Conservation (phyloP, 2,329 filamentous ascomycete species). For the Chrysoporthe puriensis region DNA sequence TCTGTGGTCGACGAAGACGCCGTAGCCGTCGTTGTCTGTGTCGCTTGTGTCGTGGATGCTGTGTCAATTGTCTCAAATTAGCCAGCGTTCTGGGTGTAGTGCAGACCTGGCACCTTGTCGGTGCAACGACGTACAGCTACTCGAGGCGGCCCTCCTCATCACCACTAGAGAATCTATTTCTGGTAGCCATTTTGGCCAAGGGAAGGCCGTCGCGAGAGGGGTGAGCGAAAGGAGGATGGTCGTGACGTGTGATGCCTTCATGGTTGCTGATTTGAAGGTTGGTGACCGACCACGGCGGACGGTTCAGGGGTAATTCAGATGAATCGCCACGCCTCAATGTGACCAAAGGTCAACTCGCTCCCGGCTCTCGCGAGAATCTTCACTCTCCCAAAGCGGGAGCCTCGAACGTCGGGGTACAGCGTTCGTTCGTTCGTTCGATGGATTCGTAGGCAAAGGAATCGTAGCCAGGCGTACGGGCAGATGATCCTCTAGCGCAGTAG, state of each 20-base stretch:
- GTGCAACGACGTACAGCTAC: slow-evolving; percentile 23
- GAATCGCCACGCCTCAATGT: background rate
- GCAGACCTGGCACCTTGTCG: slow-evolving; percentile 21
- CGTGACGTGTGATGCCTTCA: slow-evolving; percentile 56
- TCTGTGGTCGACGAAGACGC: slow-evolving; percentile 31
- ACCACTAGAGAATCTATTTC: slow-evolving; percentile 57
- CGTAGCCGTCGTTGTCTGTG: slow-evolving; percentile 30
- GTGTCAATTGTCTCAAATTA: slow-evolving; percentile 28
- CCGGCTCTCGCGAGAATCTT: background rate
- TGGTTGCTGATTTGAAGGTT: slow-evolving; percentile 36
- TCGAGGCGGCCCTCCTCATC: slow-evolving; percentile 49
- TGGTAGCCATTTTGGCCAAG: slow-evolving; percentile 61
- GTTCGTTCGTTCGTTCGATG: slow-evolving; percentile 1
- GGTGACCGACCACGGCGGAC: slow-evolving; percentile 15
- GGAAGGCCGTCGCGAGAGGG: slow-evolving; percentile 49
- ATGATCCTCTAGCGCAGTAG: slow-evolving; percentile 7
- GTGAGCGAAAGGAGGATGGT: slow-evolving; percentile 57
- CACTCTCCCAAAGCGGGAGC: background rate
- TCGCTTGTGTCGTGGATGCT: slow-evolving; percentile 30
- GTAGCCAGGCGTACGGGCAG: background rate
- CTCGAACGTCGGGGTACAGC: background rate
- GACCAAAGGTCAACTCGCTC: background rate
- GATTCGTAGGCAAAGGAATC: background rate
- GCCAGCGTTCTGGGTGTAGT: background rate
- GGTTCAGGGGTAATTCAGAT: slow-evolving; percentile 16